A percentile compares a stretch with the other conserved stretches of the same genome.
Conservation (phyloP, 1,139 yeast species). For the Yamadazyma membranifaciens region DNA sequence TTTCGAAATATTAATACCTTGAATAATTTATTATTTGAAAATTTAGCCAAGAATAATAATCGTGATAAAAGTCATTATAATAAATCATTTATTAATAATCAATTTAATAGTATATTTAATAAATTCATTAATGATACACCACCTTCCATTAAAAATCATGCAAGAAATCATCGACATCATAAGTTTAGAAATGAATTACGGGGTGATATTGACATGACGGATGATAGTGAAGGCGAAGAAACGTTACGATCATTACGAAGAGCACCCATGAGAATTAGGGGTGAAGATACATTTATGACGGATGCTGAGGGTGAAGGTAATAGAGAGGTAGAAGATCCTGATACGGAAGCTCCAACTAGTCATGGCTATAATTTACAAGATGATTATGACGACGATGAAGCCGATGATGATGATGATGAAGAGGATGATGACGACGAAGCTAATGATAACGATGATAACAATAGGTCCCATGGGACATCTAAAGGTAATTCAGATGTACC, state of each 20-base stretch:
- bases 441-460: conserved; percentile 10
- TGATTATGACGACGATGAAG: conserved; percentile 10
- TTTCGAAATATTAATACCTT: conserved; percentile 1
- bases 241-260: not conserved
- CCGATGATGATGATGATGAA: conserved; percentile 8
- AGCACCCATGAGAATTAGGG: not conserved
- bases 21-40: no score
- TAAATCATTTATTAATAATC: not conserved
- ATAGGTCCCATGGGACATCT: not conserved
- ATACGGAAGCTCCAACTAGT: no score
- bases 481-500: not conserved
- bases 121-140: no score
- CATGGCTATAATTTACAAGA: not conserved
- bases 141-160: no score
- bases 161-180: not conserved
- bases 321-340: not conserved
- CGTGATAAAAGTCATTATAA: not conserved
- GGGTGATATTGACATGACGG: not conserved
- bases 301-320: not conserved
- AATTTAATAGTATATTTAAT: conserved; percentile 1
- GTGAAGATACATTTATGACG: conserved; percentile 1
- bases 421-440: conserved; percentile 8
- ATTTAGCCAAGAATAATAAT: not conserved
- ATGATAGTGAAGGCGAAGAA: conserved; percentile 6
- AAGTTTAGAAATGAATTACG: not conserved